A percentile compares a stretch with the other conserved stretches of the same genome.
phyloP scores from a whole-genome alignment of 2,329 filamentous ascomycete species.

The Pseudogymnoascus sp. region DNA sequence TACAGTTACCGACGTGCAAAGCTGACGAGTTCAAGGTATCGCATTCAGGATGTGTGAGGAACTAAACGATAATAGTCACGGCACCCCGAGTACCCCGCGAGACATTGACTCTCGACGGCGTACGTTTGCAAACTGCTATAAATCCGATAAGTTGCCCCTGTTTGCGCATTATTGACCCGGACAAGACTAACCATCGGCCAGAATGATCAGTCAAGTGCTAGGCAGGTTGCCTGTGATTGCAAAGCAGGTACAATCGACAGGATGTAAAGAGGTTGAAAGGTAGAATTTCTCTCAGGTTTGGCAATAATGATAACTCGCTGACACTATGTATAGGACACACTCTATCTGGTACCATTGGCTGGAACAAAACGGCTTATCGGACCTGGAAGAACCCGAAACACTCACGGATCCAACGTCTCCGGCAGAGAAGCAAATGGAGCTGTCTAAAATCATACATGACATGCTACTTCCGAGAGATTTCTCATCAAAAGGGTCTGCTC shows the following conservation, averaged over 20 bases:
- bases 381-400: conserved; percentile 7
- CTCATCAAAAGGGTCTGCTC: not conserved
- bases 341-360: conserved; percentile 7
- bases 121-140: conserved; percentile 14
- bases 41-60: conserved; percentile 19
- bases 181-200: conserved; percentile 8
- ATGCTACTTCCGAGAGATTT: not conserved
- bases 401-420: not conserved
- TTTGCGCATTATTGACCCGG: not conserved
- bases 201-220: conserved; percentile 11
- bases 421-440: not conserved
- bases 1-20: not conserved
- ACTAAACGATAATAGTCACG: conserved; percentile 8
- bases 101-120: conserved; percentile 11
- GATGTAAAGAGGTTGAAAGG: not conserved
- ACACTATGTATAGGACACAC: not conserved
- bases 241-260: not conserved
- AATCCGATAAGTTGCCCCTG: conserved; percentile 16
- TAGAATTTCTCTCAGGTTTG: not conserved
- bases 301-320: not conserved
- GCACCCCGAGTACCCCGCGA: conserved; percentile 11
- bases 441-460: conserved; percentile 7
- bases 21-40: conserved; percentile 15
- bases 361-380: not conserved
- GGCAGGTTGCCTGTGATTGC: conserved; percentile 9